These are phyloP conservation scores for Colletotrichum trifolii DNA, from an alignment of 2,329 filamentous ascomycete genomes.

Conservation along the genomic window DNA sequence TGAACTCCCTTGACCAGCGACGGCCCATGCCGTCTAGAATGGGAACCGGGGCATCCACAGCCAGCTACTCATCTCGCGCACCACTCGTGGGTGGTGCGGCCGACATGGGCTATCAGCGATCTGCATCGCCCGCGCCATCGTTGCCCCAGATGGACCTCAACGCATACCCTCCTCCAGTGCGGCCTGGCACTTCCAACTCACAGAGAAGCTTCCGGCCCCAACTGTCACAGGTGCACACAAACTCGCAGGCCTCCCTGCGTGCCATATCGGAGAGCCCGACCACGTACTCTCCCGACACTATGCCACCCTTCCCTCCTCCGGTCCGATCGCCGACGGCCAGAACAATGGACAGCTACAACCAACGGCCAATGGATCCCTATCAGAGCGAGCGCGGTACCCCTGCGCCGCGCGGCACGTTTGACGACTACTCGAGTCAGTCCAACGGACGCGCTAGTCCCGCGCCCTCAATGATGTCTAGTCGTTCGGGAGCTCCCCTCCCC, in stretches of 20 bases:
- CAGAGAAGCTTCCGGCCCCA: constrained; percentile 47
- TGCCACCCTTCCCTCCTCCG: constrained; percentile 48
- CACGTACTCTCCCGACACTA: constrained; percentile 41
- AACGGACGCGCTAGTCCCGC: constrained; percentile 48
- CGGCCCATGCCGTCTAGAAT: constrained; percentile 58
- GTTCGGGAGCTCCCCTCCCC: constrained; percentile 38
- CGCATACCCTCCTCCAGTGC: constrained; percentile 45
- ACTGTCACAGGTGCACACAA: constrained; percentile 40
- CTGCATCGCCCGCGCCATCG: constrained; percentile 50
- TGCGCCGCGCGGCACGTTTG: constrained; percentile 29
- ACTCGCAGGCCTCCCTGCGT: constrained; percentile 31
- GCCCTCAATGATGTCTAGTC: constrained; percentile 43
- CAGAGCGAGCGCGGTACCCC: constrained; percentile 21
- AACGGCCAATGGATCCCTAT: constrained; percentile 16
- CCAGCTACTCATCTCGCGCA: constrained; percentile 73
- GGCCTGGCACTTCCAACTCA: constrained; percentile 50
- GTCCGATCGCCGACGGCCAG: constrained; percentile 46
- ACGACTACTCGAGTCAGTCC: constrained; percentile 39
- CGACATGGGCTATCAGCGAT: constrained; percentile 66
- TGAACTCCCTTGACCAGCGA: constrained; percentile 63
- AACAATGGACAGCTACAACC: constrained; percentile 38
- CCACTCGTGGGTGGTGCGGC: constrained; percentile 70
- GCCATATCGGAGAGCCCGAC: constrained; percentile 45
- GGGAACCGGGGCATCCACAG: constrained; percentile 66
- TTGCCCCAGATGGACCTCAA: constrained; percentile 46